Evolutionary conservation across 768 basidiomycete species (phyloP), one percentile per base, ranked within the genome.

Genomic region (Hemileccinum impolitum): DNA sequence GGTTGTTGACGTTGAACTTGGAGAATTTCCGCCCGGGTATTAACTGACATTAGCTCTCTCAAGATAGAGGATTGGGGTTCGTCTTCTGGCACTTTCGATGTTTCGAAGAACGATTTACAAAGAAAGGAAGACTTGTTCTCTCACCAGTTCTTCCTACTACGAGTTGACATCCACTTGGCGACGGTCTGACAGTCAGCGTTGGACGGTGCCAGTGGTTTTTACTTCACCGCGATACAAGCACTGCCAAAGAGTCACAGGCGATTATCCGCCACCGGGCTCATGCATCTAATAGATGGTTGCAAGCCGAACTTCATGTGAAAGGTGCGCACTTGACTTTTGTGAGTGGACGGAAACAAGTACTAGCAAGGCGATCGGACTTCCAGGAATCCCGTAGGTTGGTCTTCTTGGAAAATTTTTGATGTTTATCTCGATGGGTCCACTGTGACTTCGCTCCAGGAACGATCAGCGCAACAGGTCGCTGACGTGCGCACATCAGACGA

Each of bases 221-320:
- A 36, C 28, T 15, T 49, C 30, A 39, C 45, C 34, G 43, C 17
- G 17, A 39, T 55, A 21, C 45, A 43, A 45, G 30, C 28, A 39
- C 17, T 42, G 30, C 8, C 12, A 35, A 19, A 44, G 35, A 41
- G 23, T 44, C 30, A 26, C 6, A 4, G 6, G 3, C 41, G 57
- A 35, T 50, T 40, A 50, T 57, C 54, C 59, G 60, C 60, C 59
- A 62, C 57, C 56, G 59, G 47, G 32, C 3, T 42, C 26, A 47
- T 46, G 47, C 36, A 42, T 17, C 10, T 39, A 39, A 40, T 45
- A 32, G 31, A 42, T 5, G n/a, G 43, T 25, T 10, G 15, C 26
- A n/a, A 18, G 15, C 12, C 2, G 15, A 4, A 13, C 12, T 23
- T 36, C 14, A 35, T 41, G 39, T 23, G n/a, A 42, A 30, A 17